phyloP scores from a whole-genome alignment of 441 rosid genomes.

The Pelargonium citronellum region DNA sequence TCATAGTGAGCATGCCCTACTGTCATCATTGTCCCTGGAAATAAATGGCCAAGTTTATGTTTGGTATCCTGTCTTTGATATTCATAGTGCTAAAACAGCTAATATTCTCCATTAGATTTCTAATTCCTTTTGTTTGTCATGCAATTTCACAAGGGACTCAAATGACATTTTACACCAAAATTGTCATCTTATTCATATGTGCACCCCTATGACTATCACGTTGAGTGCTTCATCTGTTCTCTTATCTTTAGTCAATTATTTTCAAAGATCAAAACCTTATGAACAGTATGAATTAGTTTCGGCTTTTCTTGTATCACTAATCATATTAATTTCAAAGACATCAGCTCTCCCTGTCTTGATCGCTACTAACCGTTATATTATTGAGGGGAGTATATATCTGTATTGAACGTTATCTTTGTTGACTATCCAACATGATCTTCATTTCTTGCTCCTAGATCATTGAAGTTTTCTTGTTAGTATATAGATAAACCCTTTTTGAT shows the following conservation, averaged over 20 bases:
- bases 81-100: background rate
- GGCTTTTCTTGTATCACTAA: background rate
- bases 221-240: background rate
- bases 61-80: background rate
- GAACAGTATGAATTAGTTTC: conserved; percentile 3
- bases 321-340: background rate
- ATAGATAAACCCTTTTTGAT: background rate
- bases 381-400: background rate
- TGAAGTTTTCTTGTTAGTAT: background rate
- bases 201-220: too few relatives aligned
- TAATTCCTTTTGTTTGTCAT: background rate
- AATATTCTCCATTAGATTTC: conserved; percentile 1
- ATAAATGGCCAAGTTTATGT: background rate
- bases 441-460: background rate
- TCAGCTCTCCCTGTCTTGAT: background rate
- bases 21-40: background rate
- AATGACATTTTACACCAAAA: background rate
- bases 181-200: too few relatives aligned
- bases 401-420: background rate
- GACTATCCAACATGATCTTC: background rate
- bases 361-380: background rate
- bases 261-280: background rate
- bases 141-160: background rate
- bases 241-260: background rate
- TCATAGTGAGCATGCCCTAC: background rate